Base-by-base conservation (phyloP, 1,139 yeast genomes). In the Arxiozyma slooffiae region DNA sequence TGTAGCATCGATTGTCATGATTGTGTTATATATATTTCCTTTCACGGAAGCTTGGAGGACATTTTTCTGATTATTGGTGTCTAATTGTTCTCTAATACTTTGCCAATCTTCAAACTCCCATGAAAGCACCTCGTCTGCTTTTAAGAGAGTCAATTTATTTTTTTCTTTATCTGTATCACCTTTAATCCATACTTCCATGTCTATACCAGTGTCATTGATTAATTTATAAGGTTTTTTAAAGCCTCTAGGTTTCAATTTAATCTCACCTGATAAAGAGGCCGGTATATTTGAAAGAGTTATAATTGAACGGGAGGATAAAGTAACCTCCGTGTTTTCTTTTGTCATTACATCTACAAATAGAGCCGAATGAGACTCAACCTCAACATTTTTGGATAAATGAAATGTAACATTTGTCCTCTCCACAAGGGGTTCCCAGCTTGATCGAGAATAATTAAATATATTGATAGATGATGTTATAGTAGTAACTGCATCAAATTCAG, bases 81-180 rank as follows among this genome's bases (percentile, higher is more conserved):
- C 82, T 52, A 89, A 71, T 53, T 82, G 81, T 61, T 92, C 96
- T 66, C 98, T 81, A 21, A 89, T 79, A 37, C 76, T 77, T 55
- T 86, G 76, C 97, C 97, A 92, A 62, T 92, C 96, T 61, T 90
- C 95, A 71, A 94, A 94, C 43, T 92, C 82, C 97, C 97, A 94
- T 0, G 90, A 85, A 11, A 79, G 68, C 7, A 70, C 69, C 6
- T 76, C 77, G 3, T 78, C 77, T 44, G 81, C 75, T 46, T 71
- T 71, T 23, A 89, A 66, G 0, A 63, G 52, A 0, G 75, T 71
- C 40, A 67, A 52, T 24, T 60, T 62, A n/a, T 59, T 62, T 43
- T 60, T 38, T 46, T 60, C 58, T 7, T 64, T 63, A 3, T 61
- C 58, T 20, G 60, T 61, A 7, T 61, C 64, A 6, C 69, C 62